A percentile compares a stretch with the other conserved stretches of the same genome.
Evolutionary conservation across 2,329 filamentous ascomycete species (phyloP).

Genomic region (Fusarium pseudoanthophilum): DNA sequence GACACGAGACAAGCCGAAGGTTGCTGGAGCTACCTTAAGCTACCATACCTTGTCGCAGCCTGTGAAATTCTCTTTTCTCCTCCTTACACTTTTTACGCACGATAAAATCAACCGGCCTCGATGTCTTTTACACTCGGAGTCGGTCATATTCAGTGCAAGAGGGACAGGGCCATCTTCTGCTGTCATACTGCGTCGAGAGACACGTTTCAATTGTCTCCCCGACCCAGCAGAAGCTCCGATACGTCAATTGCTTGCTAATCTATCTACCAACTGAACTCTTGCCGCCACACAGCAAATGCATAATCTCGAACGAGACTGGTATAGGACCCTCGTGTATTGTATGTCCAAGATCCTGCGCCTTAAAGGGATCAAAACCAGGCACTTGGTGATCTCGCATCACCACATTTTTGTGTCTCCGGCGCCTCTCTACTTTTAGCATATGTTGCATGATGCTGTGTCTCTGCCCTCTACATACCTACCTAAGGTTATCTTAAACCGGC

Average conservation of each 20-base stretch:
- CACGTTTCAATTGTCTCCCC: constrained; percentile 39
- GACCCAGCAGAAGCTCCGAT: constrained; percentile 47
- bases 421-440: background rate
- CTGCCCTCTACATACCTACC: background rate
- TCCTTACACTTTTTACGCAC: constrained; percentile 62
- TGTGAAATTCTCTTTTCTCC: constrained; percentile 37
- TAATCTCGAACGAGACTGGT: background rate
- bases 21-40: background rate
- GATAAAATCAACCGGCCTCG: constrained; percentile 70
- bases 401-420: constrained; percentile 1
- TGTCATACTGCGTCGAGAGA: constrained; percentile 37
- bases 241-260: constrained; percentile 21
- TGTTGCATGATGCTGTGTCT: background rate
- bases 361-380: constrained; percentile 3
- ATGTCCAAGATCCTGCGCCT: constrained; percentile 9
- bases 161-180: constrained; percentile 49
- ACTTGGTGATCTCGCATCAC: background rate
- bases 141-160: constrained; percentile 73
- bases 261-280: background rate
- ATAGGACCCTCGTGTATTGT: constrained; percentile 1
- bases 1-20: constrained; percentile 8
- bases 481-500: background rate
- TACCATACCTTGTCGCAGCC: background rate
- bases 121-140: constrained; percentile 60
- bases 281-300: background rate